Evolutionary conservation across 306 rosid species (phyloP), one percentile per base, ranked within the genome.

Genomic region (Abrus precatorius): DNA sequence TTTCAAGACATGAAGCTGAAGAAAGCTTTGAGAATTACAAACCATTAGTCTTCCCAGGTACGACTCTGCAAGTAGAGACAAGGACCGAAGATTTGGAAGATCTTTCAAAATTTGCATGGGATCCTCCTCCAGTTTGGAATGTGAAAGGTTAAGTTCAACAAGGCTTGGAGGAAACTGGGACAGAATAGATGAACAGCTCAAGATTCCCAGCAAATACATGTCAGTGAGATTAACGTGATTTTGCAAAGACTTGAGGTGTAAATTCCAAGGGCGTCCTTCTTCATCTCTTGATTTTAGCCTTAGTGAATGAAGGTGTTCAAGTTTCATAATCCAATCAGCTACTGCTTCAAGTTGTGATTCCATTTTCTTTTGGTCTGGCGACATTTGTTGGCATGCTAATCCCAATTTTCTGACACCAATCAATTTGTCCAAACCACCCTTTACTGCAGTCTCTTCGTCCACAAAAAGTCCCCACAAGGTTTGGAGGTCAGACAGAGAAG

Each of bases 381-480:
- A 45, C 79, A 40, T 45, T 32, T 80, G 53, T 57, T 85, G 91
- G 82, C 82, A 77, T 55, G 80, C n/a, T 57, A 88, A 14, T 69
- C 78, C 81, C 79, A 88, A 32, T 75, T 78, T 88, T 28, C 6
- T 85, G 8, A 85, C 69, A 30, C 71, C 74, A 44, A 43, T 53
- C 78, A 78, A 44, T 40, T 12, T 83, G 57, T 83, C 80, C 1
- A 85, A 69, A 49, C 86, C 55, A 29, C 55, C 69, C 72, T 75
- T 64, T 33, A 75, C 53, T 0, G 73, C 76, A 45, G 79, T 74
- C n/a, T 85, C 78, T 29, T 69, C 74, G 30, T 85, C 87, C 1
- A 88, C 61, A 65, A 83, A 85, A 29, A 75, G 55, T 13, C 87
- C 91, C 80, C 78, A 78, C 50, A 88, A 13, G 5, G 84, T 85